phyloP scores from a whole-genome alignment of 129 eudicot species.

The Lonicera japonica region DNA sequence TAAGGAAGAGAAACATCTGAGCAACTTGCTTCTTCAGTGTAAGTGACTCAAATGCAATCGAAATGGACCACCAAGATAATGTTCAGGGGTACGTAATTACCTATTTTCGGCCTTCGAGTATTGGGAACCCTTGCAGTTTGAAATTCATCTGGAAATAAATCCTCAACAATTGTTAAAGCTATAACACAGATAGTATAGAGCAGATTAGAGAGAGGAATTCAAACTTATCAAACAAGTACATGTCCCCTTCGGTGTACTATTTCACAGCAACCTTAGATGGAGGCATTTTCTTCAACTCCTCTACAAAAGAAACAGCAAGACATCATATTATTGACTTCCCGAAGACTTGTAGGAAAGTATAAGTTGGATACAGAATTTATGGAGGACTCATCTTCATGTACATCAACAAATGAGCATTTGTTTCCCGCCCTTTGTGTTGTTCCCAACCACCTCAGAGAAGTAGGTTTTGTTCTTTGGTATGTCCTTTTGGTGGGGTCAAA shows the following conservation, averaged over 20 bases:
- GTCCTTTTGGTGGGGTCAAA: too few species aligned
- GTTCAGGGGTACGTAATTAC: too few species aligned
- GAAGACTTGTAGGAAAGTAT: background rate
- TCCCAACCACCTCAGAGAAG: too few species aligned
- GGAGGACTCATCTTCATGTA: too few species aligned
- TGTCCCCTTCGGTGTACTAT: constrained; percentile 82
- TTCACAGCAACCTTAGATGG: constrained; percentile 78
- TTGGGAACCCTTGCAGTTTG: constrained; percentile 74
- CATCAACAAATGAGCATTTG: too few species aligned
- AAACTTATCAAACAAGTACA: constrained; percentile 86
- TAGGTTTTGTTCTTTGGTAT: too few species aligned
- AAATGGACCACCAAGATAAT: too few species aligned
- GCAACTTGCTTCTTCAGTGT: too few species aligned
- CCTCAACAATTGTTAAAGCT: background rate
- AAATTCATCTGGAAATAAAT: constrained; percentile 57
- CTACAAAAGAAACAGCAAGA: constrained; percentile 28
- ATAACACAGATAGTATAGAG: background rate
- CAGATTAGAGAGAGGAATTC: background rate
- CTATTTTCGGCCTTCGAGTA: constrained; percentile 84
- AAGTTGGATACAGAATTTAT: too few species aligned
- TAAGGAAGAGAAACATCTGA: too few species aligned
- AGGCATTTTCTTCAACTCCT: constrained; percentile 66
- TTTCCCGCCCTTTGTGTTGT: too few species aligned
- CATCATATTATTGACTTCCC: background rate
- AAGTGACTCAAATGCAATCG: too few species aligned